Base-by-base conservation (phyloP, 352 stramenopile species). In the Phytophthora podocarpi region DNA sequence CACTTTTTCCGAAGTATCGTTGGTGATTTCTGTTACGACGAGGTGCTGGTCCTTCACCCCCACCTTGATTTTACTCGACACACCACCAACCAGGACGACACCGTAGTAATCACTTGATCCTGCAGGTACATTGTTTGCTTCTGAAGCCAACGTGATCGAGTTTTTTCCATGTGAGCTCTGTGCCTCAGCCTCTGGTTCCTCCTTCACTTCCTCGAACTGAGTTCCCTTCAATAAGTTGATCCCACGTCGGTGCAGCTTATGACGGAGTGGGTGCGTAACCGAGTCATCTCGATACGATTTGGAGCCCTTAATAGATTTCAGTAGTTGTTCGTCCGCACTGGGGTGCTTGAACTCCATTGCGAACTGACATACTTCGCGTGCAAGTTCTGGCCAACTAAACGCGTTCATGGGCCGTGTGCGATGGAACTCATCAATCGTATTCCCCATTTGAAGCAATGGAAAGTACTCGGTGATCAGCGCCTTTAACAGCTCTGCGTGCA, bases 311-410 rank as follows among this genome's bases (percentile, higher is more conserved):
- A 95, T 70, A 21, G 78, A 63, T 49, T 93, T 95, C 9, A 95
- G 61, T 45, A 89, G 27, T 37, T 89, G 77, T 21, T 93, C 84
- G 40, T 95, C 86, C 0, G 61, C 49, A 54, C 76, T 91, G 1
- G 81, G 83, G 15, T 90, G 83, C 21, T 82, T 83, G 23, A 82
- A 69, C 36, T 95, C 86, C 15, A 92, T 81, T 10, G 83, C 78
- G 31, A 95, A 62, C 6, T 91, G 68, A 34, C 81, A 93, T 23
- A 91, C 80, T 64, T 91, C 64, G 15, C 84, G 82, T 42, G 78
- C 82, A 30, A 93, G 51, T 72, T 95, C 86, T n/a, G 84, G 82
- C 86, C 86, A 95, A 12, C 71, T 93, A 58, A 93, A 77, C 10
- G 69, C 49, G 39, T 93, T 95, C 49, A 95, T 72, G 9, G 86